Percentiles rank a stretch among this genome's conserved stretches.
phyloP scores from a whole-genome alignment of 1,139 yeast genomes.

The Lodderomyces elongisporus region DNA sequence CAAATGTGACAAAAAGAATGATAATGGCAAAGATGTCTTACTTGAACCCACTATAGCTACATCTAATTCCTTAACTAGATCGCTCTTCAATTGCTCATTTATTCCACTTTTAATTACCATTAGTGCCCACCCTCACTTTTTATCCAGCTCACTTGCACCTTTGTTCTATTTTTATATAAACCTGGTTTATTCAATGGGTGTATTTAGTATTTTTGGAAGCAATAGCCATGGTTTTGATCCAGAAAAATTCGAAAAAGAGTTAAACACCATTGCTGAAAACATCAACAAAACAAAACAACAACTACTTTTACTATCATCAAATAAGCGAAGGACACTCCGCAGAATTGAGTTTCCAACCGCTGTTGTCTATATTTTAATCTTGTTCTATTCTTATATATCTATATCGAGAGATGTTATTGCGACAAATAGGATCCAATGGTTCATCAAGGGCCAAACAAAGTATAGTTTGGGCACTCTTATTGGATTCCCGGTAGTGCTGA shows the following conservation, averaged over 20 bases:
- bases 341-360: slow-evolving; percentile 23
- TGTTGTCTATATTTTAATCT: slow-evolving; percentile 27
- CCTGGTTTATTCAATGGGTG: too few species aligned
- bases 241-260: slow-evolving; percentile 45
- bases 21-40: too few species aligned
- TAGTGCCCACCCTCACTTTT: too few species aligned
- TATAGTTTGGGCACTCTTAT: slow-evolving; percentile 18
- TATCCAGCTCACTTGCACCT: too few species aligned
- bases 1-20: too few species aligned
- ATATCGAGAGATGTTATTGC: slow-evolving; percentile 17
- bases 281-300: slow-evolving; percentile 25
- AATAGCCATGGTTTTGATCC: slow-evolving; percentile 43
- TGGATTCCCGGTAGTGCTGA: slow-evolving; percentile 26
- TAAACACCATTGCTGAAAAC: slow-evolving; percentile 37
- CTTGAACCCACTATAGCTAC: too few species aligned
- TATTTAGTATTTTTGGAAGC: slow-evolving; percentile 25
- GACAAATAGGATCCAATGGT: slow-evolving; percentile 19
- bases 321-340: slow-evolving; percentile 11
- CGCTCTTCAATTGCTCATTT: too few species aligned
- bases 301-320: slow-evolving; percentile 13
- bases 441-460: slow-evolving; percentile 21
- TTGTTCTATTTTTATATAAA: too few species aligned
- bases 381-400: slow-evolving; percentile 23
- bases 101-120: too few species aligned
- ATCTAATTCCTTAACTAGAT: too few species aligned